Conservation (phyloP, 352 stramenopile genomes). For the Phytophthora tentaculata region DNA sequence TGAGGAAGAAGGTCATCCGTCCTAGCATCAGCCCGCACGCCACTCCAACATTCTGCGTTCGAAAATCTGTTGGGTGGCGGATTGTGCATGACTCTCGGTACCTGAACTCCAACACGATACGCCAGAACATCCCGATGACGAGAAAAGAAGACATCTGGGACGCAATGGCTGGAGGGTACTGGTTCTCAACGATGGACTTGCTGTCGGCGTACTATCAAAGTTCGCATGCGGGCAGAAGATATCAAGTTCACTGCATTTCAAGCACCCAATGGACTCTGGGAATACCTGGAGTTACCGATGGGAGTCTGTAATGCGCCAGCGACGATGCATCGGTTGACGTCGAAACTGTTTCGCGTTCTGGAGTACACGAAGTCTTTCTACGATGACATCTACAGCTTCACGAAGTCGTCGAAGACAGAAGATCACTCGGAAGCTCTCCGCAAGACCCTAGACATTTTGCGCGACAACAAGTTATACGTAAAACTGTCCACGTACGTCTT, state of each 20-base stretch:
- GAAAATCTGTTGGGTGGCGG: background rate
- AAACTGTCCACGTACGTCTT: constrained; percentile 19
- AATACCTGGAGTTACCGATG: constrained; percentile 9
- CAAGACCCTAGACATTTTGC: constrained; percentile 7
- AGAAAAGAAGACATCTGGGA: background rate
- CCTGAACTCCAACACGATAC: background rate
- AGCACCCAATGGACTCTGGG: constrained; percentile 12
- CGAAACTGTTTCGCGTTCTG: constrained; percentile 2
- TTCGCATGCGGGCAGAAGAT: background rate
- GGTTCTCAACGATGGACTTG: constrained; percentile 1
- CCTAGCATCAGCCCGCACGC: background rate
- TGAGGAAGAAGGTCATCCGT: background rate
- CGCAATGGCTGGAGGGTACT: background rate
- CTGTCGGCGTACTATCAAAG: background rate
- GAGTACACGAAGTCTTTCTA: constrained; percentile 11
- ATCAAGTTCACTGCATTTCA: constrained; percentile 1
- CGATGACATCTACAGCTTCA: constrained; percentile 14
- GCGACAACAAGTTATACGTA: constrained; percentile 10
- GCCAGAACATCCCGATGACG: background rate
- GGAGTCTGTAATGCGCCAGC: constrained; percentile 4
- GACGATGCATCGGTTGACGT: constrained; percentile 14
- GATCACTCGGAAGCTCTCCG: constrained; percentile 3
- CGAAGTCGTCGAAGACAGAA: background rate
- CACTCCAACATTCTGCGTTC: background rate
- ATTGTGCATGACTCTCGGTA: background rate